Percentiles rank a stretch among this genome's conserved stretches.
phyloP scores from a whole-genome alignment of 2,329 filamentous ascomycete genomes.

The Sclerotinia nivalis region DNA sequence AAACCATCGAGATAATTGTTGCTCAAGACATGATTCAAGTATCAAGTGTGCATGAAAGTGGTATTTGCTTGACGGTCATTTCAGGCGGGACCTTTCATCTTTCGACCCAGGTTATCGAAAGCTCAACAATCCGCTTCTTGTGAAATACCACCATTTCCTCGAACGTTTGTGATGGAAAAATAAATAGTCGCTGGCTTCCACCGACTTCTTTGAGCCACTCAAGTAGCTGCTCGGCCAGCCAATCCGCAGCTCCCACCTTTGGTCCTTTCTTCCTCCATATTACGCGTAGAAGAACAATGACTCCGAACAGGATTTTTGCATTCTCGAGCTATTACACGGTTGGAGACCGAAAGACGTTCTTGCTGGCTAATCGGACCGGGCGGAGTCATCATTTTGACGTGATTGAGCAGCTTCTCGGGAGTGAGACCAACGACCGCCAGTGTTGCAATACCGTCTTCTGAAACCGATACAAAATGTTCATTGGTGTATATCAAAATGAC shows the following conservation, averaged over 20 bases:
- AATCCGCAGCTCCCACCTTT: background rate
- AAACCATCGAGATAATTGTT: background rate
- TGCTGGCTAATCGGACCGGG: background rate
- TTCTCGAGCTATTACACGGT: background rate
- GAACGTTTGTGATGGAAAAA: background rate
- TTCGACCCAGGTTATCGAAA: background rate
- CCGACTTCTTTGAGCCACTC: background rate
- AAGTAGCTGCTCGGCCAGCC: background rate
- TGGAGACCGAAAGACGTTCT: too few relatives aligned
- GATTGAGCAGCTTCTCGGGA: background rate
- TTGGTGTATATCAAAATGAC: background rate
- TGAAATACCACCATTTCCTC: background rate
- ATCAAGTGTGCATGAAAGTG: background rate
- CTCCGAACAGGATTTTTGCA: background rate
- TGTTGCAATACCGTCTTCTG: too few relatives aligned
- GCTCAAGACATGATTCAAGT: background rate
- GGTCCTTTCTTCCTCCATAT: background rate
- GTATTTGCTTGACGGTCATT: background rate
- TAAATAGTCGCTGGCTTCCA: background rate
- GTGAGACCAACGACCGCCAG: background rate
- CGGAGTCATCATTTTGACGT: background rate
- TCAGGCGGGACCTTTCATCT: background rate
- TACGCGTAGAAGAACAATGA: background rate
- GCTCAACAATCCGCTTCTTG: background rate
- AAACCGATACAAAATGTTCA: background rate